These are phyloP conservation scores for Chaetomidium leptoderma DNA, from an alignment of 495 filamentous ascomycete species.

Conservation along the genomic window DNA sequence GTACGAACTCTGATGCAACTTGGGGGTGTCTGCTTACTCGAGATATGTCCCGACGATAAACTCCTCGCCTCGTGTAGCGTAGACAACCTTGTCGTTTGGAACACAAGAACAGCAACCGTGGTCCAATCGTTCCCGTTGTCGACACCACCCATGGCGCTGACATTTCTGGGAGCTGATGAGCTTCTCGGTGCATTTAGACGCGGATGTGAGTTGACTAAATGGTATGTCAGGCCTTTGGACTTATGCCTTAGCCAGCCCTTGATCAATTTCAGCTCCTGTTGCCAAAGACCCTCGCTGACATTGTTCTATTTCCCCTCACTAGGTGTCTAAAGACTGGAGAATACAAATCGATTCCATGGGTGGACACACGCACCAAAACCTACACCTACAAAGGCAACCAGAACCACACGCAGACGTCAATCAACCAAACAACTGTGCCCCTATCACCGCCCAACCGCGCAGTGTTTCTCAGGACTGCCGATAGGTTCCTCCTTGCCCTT, in stretches of 20 bases:
- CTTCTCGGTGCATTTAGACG: slow-evolving; percentile 20
- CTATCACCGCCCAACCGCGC: slow-evolving; percentile 13
- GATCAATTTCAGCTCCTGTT: too few species aligned
- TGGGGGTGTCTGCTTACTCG: slow-evolving; percentile 23
- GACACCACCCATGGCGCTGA: slow-evolving; percentile 7
- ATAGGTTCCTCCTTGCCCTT: slow-evolving; percentile 23
- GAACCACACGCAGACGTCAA: too few species aligned
- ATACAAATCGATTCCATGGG: slow-evolving; percentile 14
- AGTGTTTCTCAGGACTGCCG: slow-evolving; percentile 13
- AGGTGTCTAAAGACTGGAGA: slow-evolving; percentile 15
- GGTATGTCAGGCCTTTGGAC: slow-evolving; percentile 7
- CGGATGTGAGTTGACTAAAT: slow-evolving; percentile 19
- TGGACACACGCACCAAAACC: too few species aligned
- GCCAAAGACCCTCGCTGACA: too few species aligned
- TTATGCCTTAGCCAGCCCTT: too few species aligned
- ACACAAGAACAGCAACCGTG: slow-evolving; percentile 15
- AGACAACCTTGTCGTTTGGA: slow-evolving; percentile 22
- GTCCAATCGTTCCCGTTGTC: slow-evolving; percentile 14
- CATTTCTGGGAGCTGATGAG: slow-evolving; percentile 16
- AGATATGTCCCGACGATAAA: slow-evolving; percentile 17
- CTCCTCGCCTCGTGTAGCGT: slow-evolving; percentile 24
- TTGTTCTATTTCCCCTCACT: neutral
- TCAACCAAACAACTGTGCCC: neutral
- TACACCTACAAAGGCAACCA: too few species aligned
- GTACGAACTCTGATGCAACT: slow-evolving; percentile 19